Base-by-base conservation (phyloP, 208 protist species). In the Zelonia costaricensis region DNA sequence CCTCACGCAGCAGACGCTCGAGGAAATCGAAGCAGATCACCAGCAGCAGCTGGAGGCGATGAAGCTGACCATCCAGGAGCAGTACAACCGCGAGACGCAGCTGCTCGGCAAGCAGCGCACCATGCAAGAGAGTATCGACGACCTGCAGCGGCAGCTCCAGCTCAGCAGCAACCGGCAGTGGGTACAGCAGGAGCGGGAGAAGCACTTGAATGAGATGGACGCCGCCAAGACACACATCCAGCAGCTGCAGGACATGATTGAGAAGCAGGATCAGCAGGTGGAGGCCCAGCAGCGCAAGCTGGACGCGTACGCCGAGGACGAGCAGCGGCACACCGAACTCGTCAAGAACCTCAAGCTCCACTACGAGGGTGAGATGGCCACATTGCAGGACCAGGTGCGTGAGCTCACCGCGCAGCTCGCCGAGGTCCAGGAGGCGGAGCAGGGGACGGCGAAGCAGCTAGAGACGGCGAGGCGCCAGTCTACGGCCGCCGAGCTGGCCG, bases 31-130 rank as follows among this genome's bases (percentile, higher is more conserved):
- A 53, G 49, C 51, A 2, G 73, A 84, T 45, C 83, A 90, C 46
- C 83, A 83, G 16, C 79, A 90, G 59, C 83, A 90, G 43, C 70
- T 90, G 10, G 39, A 77, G 9, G 83, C 76, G 22, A 68, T 90
- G 53, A 86, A 85, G 52, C 49, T 76, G 16, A 85, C 83, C 9
- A 78, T 90, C 42, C 68, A 76, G 15, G 55, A 78, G 3, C 60
- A 82, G 30, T 80, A 69, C 64, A 71, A 80, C 44, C 51, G 66
- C n/a, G 82, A 89, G 48, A 73, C 55, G 15, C 55, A 72, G 27
- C 51, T 78, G 3, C 54, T 76, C 12, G 40, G 62, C 1, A 45
- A 78, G 69, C 77, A 78, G 36, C 67, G 64, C 5, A 12, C 56
- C 1, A 65, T 82, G 31, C 52, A 79, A 33, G 55, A 76, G n/a